phyloP scores from a whole-genome alignment of 2,329 filamentous ascomycete species.

The Aspergillus fructus region DNA sequence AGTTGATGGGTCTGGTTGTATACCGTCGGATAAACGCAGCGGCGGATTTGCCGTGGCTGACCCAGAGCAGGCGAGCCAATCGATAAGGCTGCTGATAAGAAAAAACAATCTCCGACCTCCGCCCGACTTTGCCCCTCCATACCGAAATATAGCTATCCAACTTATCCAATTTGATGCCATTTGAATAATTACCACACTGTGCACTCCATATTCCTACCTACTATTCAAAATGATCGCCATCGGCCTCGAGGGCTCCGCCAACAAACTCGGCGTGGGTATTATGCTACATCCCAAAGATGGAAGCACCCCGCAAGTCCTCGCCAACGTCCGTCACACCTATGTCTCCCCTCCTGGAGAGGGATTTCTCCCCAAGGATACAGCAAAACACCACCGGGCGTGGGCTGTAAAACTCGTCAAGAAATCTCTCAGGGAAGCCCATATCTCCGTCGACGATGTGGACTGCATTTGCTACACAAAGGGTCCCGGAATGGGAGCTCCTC shows the following conservation, averaged over 20 bases:
- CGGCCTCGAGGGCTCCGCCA: constrained; percentile 88
- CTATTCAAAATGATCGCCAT: constrained; percentile 60
- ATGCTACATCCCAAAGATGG: constrained; percentile 68
- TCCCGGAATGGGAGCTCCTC: constrained; percentile 92
- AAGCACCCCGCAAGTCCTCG: constrained; percentile 68
- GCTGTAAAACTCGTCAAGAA: constrained; percentile 78
- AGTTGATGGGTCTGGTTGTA: constrained; percentile 12
- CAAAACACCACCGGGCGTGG: constrained; percentile 83
- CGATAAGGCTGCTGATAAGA: constrained; percentile 31
- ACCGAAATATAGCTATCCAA: background rate
- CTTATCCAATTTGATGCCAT: background rate
- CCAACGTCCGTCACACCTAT: constrained; percentile 94
- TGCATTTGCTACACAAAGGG: constrained; percentile 96
- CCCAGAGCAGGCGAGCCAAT: constrained; percentile 22
- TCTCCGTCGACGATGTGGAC: constrained; percentile 67
- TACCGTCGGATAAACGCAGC: constrained; percentile 30
- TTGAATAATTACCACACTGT: background rate
- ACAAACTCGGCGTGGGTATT: constrained; percentile 93
- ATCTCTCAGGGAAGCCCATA: constrained; percentile 69
- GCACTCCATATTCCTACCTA: background rate
- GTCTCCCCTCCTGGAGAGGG: constrained; percentile 87
- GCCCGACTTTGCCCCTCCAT: constrained; percentile 17
- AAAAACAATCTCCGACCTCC: constrained; percentile 13
- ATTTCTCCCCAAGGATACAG: constrained; percentile 95
- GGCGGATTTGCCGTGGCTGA: constrained; percentile 14